Evolutionary conservation across 148 eudicot species (phyloP).

Genomic region (Arbutus unedo): DNA sequence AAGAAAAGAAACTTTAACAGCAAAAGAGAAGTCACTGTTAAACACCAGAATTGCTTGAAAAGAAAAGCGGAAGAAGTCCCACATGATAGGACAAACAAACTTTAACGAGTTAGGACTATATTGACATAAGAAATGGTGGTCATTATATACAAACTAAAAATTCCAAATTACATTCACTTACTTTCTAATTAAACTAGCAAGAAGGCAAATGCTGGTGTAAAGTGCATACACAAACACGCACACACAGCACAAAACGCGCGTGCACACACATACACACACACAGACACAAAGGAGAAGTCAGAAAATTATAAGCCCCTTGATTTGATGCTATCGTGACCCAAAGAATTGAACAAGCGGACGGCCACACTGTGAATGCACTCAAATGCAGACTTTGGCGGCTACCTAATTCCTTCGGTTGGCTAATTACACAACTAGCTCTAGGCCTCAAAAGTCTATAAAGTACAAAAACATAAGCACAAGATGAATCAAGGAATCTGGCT

Average conservation of each 20-base stretch:
- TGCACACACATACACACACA: too few species aligned
- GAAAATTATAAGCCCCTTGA: not conserved
- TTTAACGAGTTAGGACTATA: not conserved
- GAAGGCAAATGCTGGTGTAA: not conserved
- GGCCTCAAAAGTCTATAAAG: not conserved
- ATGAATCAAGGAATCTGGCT: not conserved
- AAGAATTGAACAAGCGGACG: not conserved
- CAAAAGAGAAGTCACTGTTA: not conserved
- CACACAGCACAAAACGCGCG: too few species aligned
- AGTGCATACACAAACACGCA: too few species aligned
- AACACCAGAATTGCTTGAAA: not conserved
- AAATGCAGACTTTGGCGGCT: not conserved
- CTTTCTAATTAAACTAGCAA: slow-evolving; percentile 3
- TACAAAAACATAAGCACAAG: not conserved
- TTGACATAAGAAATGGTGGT: not conserved
- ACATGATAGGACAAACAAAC: not conserved
- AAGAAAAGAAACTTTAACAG: not conserved
- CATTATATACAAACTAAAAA: not conserved
- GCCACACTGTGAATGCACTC: not conserved
- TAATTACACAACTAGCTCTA: slow-evolving; percentile 7
- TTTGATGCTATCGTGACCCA: not conserved
- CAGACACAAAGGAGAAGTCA: not conserved
- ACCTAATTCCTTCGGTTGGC: not conserved
- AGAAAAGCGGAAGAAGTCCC: slow-evolving; percentile 4
- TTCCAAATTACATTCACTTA: not conserved